These are phyloP conservation scores for Canna indica DNA, from an alignment of 176 grass and related monocot species.

Conservation along the genomic window DNA sequence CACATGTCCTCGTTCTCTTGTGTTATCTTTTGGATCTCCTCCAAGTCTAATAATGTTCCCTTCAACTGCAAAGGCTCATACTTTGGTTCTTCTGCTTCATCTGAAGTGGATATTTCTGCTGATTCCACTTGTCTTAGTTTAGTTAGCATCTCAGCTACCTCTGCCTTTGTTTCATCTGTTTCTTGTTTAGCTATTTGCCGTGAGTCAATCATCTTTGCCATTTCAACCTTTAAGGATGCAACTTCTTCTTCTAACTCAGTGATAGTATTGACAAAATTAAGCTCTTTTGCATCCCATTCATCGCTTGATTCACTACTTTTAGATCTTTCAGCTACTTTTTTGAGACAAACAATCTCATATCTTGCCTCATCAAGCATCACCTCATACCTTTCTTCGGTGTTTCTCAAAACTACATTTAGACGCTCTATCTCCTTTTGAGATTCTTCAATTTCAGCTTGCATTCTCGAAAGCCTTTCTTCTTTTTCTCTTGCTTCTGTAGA, in stretches of 20 bases:
- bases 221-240: conserved; percentile 35
- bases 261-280: conserved; percentile 26
- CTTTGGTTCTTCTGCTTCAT: conserved; percentile 28
- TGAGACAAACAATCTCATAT: conserved; percentile 51
- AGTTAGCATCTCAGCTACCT: conserved; percentile 27
- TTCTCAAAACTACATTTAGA: conserved; percentile 58
- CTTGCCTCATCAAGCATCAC: conserved; percentile 67
- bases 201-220: conserved; percentile 31
- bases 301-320: conserved; percentile 31
- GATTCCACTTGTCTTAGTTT: conserved; percentile 29
- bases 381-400: conserved; percentile 58
- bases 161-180: conserved; percentile 32
- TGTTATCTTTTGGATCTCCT: conserved; percentile 38
- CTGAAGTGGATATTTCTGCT: conserved; percentile 26
- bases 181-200: conserved; percentile 36
- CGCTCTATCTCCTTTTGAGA: conserved; percentile 63
- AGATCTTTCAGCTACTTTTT: conserved; percentile 35
- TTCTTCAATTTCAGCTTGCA: conserved; percentile 56
- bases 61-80: conserved; percentile 26
- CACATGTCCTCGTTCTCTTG: conserved; percentile 41
- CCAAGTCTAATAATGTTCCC: conserved; percentile 32
- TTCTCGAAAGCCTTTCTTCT: conserved; percentile 53
- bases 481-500: conserved; percentile 43
- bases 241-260: conserved; percentile 48
- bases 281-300: conserved; percentile 52